Evolutionary conservation across 169 alveolate species (phyloP).

Genomic region (Cryptosporidium xiaoi): DNA sequence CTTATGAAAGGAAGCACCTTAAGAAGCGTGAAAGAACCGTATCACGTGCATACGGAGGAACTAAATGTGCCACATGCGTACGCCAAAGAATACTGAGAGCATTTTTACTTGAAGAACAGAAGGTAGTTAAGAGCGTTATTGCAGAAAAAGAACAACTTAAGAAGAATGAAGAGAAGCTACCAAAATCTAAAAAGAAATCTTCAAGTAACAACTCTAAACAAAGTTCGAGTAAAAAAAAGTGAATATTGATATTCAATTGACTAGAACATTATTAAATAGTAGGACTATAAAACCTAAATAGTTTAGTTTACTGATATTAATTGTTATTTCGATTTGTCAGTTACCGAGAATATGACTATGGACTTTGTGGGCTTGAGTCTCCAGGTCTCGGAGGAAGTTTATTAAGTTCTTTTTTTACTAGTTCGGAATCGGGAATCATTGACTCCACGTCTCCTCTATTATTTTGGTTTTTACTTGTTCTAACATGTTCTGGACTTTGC

Average conservation of each 20-base stretch:
- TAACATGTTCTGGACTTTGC: constrained; percentile 3
- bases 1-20: constrained; percentile 78
- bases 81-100: constrained; percentile 89
- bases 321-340: neutral
- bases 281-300: neutral
- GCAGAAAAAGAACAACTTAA: constrained; percentile 82
- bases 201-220: constrained; percentile 13
- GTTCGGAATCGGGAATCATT: constrained; percentile 12
- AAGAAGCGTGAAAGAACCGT: constrained; percentile 80
- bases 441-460: neutral
- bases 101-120: constrained; percentile 91
- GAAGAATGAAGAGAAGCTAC: constrained; percentile 79
- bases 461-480: neutral
- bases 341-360: too few relatives aligned
- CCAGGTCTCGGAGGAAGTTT: constrained; percentile 50
- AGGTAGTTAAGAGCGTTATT: constrained; percentile 86
- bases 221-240: constrained; percentile 24
- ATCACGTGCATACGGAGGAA: constrained; percentile 86
- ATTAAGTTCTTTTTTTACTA: constrained; percentile 13
- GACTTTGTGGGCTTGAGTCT: neutral
- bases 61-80: constrained; percentile 79
- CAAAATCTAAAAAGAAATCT: constrained; percentile 78
- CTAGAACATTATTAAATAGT: too few relatives aligned
- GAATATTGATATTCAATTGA: neutral
- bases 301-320: neutral